These are phyloP conservation scores for Didymella segeticola DNA, from an alignment of 2,329 filamentous ascomycete genomes.

Conservation along the genomic window DNA sequence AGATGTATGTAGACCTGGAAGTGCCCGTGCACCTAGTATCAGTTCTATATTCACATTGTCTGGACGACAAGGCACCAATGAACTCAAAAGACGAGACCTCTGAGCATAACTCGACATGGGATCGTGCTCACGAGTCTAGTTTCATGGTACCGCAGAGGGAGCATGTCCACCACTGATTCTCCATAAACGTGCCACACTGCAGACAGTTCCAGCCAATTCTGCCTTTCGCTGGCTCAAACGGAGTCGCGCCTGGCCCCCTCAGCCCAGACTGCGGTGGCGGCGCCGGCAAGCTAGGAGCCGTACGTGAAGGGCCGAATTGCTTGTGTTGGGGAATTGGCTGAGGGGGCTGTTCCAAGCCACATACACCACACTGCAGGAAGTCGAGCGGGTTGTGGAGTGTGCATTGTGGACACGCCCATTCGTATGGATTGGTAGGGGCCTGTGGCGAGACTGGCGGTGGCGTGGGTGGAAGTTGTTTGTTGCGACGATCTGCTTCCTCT, in stretches of 20 bases:
- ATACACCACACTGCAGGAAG: slow-evolving; percentile 67
- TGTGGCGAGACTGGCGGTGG: slow-evolving; percentile 35
- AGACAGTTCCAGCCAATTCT: slow-evolving; percentile 66
- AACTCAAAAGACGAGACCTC: too few relatives aligned
- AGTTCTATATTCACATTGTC: too few relatives aligned
- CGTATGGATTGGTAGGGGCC: slow-evolving; percentile 42
- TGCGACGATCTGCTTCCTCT: slow-evolving; percentile 36
- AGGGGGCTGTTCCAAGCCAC: slow-evolving; percentile 62
- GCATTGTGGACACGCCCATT: slow-evolving; percentile 67
- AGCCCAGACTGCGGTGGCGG: slow-evolving; percentile 41
- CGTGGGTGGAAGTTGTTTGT: slow-evolving; percentile 38
- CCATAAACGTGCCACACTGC: slow-evolving; percentile 67
- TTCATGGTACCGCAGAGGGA: slow-evolving; percentile 67
- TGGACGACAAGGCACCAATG: too few relatives aligned
- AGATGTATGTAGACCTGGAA: too few relatives aligned
- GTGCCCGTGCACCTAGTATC: too few relatives aligned
- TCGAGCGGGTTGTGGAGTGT: slow-evolving; percentile 67
- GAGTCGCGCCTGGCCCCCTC: slow-evolving; percentile 40
- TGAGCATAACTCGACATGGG: too few relatives aligned
- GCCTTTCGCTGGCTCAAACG: slow-evolving; percentile 53
- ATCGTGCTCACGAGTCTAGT: slow-evolving; percentile 30
- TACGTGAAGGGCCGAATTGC: slow-evolving; percentile 34
- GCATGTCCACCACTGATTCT: slow-evolving; percentile 70
- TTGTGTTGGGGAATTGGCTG: slow-evolving; percentile 45
- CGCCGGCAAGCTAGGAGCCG: slow-evolving; percentile 35